Conservation (phyloP, 257 asterid species). For the Scutellaria galericulata region DNA sequence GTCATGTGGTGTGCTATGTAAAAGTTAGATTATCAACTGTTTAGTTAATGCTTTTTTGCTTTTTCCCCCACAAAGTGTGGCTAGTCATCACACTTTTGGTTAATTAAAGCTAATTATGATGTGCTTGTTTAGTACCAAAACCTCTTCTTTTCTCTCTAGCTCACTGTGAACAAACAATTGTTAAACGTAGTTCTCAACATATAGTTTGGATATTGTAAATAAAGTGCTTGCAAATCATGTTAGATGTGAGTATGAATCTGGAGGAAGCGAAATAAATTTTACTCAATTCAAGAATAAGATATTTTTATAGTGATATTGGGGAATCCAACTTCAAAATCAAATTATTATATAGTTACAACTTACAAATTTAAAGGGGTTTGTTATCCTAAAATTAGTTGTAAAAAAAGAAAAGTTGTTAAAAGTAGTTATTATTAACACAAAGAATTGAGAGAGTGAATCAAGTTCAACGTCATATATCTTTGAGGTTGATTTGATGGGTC, state of each 20-base stretch:
- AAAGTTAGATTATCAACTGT: constrained; percentile 25
- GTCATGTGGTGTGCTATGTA: not conserved
- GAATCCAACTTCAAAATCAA: no score
- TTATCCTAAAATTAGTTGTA: no score
- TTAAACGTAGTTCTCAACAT: no score
- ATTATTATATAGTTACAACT: no score
- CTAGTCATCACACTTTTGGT: constrained; percentile 3
- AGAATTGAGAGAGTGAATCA: not conserved
- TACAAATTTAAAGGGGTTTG: no score
- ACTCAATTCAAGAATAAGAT: no score
- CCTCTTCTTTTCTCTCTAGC: not conserved
- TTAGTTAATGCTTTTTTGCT: constrained; percentile 16
- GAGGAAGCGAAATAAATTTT: no score
- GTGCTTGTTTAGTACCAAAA: constrained; percentile 19
- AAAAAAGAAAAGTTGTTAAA: not conserved
- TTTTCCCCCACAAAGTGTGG: constrained; percentile 23
- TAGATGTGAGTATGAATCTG: no score
- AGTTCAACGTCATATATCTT: not conserved
- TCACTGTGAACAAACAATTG: no score
- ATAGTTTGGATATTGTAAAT: no score
- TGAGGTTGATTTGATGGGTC: not conserved
- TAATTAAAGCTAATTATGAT: constrained; percentile 16
- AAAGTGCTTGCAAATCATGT: no score
- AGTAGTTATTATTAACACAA: not conserved
- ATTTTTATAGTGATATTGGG: no score